Evolutionary conservation across 2,329 filamentous ascomycete genomes (phyloP), one percentile per base, ranked within the genome.

Genomic region (Beauveria varroae): DNA sequence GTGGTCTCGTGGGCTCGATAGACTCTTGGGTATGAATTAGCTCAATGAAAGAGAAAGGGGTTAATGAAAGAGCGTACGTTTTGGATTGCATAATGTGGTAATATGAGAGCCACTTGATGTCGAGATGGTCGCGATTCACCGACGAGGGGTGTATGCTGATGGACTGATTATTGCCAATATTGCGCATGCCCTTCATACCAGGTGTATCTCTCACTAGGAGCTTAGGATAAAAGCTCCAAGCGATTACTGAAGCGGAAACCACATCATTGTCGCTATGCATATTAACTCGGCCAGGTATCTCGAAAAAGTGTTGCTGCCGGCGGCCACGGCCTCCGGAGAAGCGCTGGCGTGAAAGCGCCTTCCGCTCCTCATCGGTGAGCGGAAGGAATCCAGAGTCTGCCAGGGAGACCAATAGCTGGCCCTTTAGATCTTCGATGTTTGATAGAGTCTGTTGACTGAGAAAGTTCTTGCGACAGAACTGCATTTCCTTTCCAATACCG

Each of bases 71-170:
- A 28, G 79, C 78, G 82, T 83, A 82, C 87, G 90, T 76, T 79
- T 88, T 92, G 3, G 89, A 89, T 73, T 97, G 93, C 91, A 98
- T 96, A 65, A 98, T 96, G 72, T 96, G 90, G 76, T 98, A 98
- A 73, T 96, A 99, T 0, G 90, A 95, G 50, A 99, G 78, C 86
- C 91, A 98, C 69, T 86, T 88, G 44, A 92, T 77, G 46, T 86
- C 84, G 52, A 80, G 77, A 63, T 79, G 79, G 8, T 80, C 83
- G 70, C 92, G 92, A 73, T 98, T 98, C 66, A 99, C 90, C 1
- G 91, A 96, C 0, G 88, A 90, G 1, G 92, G 90, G 67, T 96
- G 91, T 22, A 99, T 78, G 62, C 86, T 91, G 67, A 99, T 92
- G 50, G 85, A 83, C 73, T 98, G 93, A 71, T 96, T 97, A 76